Percentiles rank a stretch among this genome's conserved stretches.
Evolutionary conservation across 73 alveolate species (phyloP).

Genomic region (Paramecium octaurelia): DNA sequence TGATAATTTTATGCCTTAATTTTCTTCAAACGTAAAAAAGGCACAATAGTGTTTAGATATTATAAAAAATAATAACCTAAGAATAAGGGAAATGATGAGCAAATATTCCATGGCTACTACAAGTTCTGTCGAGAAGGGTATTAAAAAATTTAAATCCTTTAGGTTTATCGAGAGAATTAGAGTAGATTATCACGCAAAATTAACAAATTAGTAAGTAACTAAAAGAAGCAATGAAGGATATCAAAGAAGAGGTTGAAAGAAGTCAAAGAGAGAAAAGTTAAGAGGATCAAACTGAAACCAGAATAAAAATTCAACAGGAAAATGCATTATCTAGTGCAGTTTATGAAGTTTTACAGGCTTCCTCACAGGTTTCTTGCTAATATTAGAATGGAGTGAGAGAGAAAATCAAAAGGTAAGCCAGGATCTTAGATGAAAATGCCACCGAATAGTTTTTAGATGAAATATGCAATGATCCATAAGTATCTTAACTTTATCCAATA

Average conservation of each 20-base stretch:
- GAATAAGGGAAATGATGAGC: not conserved
- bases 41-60: not conserved
- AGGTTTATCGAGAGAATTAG: slow-evolving; percentile 26
- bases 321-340: not conserved
- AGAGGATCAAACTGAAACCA: slow-evolving; percentile 41
- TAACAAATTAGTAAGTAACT: not conserved
- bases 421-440: not conserved
- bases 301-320: not conserved
- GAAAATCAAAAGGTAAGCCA: not conserved
- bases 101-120: slow-evolving; percentile 1
- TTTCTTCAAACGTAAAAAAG: not conserved
- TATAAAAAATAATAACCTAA: not conserved
- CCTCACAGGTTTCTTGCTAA: not conserved
- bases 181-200: not conserved
- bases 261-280: not conserved
- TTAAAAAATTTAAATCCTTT: not conserved
- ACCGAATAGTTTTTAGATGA: slow-evolving; percentile 2
- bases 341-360: not conserved
- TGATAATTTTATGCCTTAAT: slow-evolving; percentile 43
- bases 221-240: not conserved
- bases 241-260: not conserved
- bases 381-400: slow-evolving; percentile 17
- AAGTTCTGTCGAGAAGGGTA: not conserved
- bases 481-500: not conserved
- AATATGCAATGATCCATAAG: slow-evolving; percentile 54